phyloP scores from a whole-genome alignment of 306 rosid genomes.

The Pueraria montana region DNA sequence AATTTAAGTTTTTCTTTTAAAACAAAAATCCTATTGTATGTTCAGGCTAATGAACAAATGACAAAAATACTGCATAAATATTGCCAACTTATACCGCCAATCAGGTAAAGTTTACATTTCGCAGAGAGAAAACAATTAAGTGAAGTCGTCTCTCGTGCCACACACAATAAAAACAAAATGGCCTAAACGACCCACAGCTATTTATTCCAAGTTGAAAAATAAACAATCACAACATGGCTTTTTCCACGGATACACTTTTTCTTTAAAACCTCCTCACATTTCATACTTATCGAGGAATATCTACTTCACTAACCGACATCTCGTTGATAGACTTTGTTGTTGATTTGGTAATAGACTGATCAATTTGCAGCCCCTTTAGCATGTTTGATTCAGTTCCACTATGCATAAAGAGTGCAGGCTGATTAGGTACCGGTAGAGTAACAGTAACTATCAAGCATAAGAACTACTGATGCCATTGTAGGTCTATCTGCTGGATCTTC shows the following conservation, averaged over 20 bases:
- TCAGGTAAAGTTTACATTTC: too few species aligned
- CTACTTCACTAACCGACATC: slow-evolving; percentile 31
- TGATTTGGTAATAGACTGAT: slow-evolving; percentile 32
- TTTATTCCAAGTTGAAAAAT: too few species aligned
- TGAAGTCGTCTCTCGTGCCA: too few species aligned
- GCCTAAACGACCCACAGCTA: too few species aligned
- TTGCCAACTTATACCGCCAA: too few species aligned
- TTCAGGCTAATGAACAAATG: too few species aligned
- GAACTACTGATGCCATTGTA: slow-evolving; percentile 48
- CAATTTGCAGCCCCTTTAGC: slow-evolving; percentile 18
- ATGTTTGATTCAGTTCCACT: slow-evolving; percentile 40
- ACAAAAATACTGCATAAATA: too few species aligned
- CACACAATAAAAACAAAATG: too few species aligned
- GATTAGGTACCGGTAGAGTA: slow-evolving; percentile 41
- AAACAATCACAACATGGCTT: too few species aligned
- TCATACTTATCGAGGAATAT: slow-evolving; percentile 34
- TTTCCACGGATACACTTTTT: neutral
- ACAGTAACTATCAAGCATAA: slow-evolving; percentile 46
- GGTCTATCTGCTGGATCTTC: slow-evolving; percentile 58
- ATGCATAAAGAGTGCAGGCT: slow-evolving; percentile 39
- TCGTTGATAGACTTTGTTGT: slow-evolving; percentile 31
- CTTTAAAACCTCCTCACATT: neutral
- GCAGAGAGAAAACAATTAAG: too few species aligned
- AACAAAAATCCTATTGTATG: too few species aligned
- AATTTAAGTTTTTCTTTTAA: too few species aligned